Evolutionary conservation across 768 basidiomycete species (phyloP), one percentile per base, ranked within the genome.

Genomic region (Boletus vermiculosoides): DNA sequence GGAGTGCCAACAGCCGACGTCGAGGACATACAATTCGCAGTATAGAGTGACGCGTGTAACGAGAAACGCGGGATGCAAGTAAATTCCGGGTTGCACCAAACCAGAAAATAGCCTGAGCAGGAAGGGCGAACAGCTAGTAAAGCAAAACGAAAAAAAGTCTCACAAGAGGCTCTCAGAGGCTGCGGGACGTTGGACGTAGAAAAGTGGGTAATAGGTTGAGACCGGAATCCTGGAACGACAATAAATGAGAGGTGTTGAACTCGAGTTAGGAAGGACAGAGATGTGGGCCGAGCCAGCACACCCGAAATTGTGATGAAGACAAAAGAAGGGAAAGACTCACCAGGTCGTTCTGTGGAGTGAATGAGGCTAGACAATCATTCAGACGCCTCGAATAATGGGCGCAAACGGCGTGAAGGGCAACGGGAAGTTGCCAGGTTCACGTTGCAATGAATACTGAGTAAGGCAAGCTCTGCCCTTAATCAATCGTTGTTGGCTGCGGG

Each of bases 311-410:
- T 34, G 46, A 46, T 9, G 44, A 54, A 54, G 55, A 46, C 37
- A 48, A 50, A 31, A 51, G 45, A 34, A 46, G 51, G 52, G 23
- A 22, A 41, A 25, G 16, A 50, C 66, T 64, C 54, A 65, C 68
- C 45, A 28, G 40, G 59, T 59, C 34, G 66, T 55, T 57, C 50
- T 34, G 58, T 42, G 37, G 42, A 37, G 36, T 36, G 41, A 59
- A 42, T n/a, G 50, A 45, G 57, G 52, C 68, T 68, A 68, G 50
- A 58, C 41, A 45, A 50, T 56, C 67, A 70, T 70, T 57, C 49
- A 30, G 45, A 45, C 44, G 23, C 54, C 50, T 44, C 30, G 41
- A 40, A 49, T 11, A 16, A 42, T 28, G 46, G 62, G 59, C 55
- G 62, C 39, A 62, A 66, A 50, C 56, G 40, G 66, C 49, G 65